Base-by-base conservation (phyloP, 2,329 filamentous ascomycete genomes). In the Colletotrichum sp. region DNA sequence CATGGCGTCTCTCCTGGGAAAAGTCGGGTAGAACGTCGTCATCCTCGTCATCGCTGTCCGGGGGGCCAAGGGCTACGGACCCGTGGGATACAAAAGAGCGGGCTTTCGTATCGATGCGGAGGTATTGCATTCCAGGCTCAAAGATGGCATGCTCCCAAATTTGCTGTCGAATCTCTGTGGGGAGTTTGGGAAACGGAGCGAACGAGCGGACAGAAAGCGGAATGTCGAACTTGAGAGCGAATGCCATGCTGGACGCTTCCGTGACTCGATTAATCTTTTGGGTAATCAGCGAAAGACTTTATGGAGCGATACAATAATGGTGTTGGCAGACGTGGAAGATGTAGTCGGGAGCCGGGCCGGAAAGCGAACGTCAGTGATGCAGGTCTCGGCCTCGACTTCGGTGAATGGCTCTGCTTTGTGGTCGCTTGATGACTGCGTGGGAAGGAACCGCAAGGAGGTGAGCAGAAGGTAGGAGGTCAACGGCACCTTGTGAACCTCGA, bases 51-150 rank as follows among this genome's bases (percentile, higher is more conserved):
- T 71, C 32, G 15, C 34, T 65, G 5, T 77, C 72, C n/a, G 32
- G 18, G 59, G 26, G 16, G 12, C 28, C 59, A 21, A 63, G 30
- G 30, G 59, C 59, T 4, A 63, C 59, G 59, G n/a, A 34, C 12
- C 59, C 59, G 6, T 30, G 59, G 18, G 59, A 34, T 21, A 32
- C 18, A 15, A 63, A 32, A 7, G 59, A 34, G 30, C 32, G 28
- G 12, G 59, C 59, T 32, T 24, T 24, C n/a, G 71, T 68, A 26
- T 72, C 26, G 34, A 77, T 57, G n/a, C 66, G 55, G 71, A 85
- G 78, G 55, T 84, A 85, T 55, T 84, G 82, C 78, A 85, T 82
- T 30, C 84, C 84, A 1, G 83, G 83, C 12, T 81, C 79, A 3
- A 79, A 75, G 12, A 85, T 73, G 26, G 81, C 80, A 24, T 67